Evolutionary conservation across 495 filamentous ascomycete species (phyloP), one percentile per base, ranked within the genome.

Genomic region (Podospora comata): DNA sequence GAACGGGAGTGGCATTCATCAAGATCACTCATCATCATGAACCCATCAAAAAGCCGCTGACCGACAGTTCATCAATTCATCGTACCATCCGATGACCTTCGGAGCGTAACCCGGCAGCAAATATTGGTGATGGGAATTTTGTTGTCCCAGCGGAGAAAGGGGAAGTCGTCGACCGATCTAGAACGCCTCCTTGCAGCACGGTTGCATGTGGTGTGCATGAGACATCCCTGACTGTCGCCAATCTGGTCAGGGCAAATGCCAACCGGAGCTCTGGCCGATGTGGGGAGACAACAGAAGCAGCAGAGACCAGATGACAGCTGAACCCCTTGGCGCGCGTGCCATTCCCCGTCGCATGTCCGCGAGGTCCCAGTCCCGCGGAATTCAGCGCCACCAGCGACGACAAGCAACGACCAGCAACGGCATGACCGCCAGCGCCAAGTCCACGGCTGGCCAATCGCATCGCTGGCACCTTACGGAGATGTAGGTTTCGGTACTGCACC

Each of bases 351-450:
- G 60, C 30, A 34, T 23, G 23, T 23, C 23, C 23, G 23, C 0
- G 23, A 23, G 23, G 61, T 20, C 30, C 28, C 59, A 61, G 59
- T 61, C 61, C 61, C 61, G 61, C 28, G 61, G 61, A 48, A 63
- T n/a, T 39, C 15, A 20, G 61, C 27, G 61, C 61, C 27, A 44
- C 28, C 32, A 11, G 27, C 13, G 0, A 58, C 56, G n/a, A 48
- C 39, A 44, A 44, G 26, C 13, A 5, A 58, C 55, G 18, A 44
- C 39, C 18, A 48, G 56, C 56, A 48, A 20, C 61, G 61, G 61
- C 61, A 48, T 63, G 28, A 32, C 61, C 61, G 61, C 30, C 28
- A 20, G 55, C n/a, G 61, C 61, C 61, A 63, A 63, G 61, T 18
- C 39, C 39, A 48, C 13, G 39, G 39, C 39, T 48, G 39, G 9